Conservation (phyloP, 169 alveolate species). For the Theileria parva region DNA sequence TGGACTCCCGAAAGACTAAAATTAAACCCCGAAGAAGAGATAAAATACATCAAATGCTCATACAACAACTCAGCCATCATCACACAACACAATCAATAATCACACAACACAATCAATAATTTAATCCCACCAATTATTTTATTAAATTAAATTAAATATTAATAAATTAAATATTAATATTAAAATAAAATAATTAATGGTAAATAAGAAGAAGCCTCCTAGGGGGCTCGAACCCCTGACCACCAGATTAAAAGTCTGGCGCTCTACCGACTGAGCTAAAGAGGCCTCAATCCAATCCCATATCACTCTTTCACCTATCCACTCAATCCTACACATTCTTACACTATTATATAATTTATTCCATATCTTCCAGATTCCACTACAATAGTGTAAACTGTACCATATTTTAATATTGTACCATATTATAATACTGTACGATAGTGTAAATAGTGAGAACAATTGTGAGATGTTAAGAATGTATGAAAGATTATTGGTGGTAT, state of each 20-base stretch:
- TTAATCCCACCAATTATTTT: not conserved
- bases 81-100: too few species aligned
- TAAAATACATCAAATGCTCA: slow-evolving; percentile 44
- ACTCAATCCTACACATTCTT: too few species aligned
- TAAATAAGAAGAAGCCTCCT: slow-evolving; percentile 68
- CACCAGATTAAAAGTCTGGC: slow-evolving; percentile 99
- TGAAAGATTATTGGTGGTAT: slow-evolving; percentile 31
- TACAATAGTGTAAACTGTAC: too few species aligned
- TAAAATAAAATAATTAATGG: too few species aligned
- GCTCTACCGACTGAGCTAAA: slow-evolving; percentile 99
- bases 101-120: not conserved
- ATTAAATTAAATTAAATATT: too few species aligned
- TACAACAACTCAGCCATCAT: slow-evolving; percentile 61
- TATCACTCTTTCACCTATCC: too few species aligned
- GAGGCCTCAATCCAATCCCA: slow-evolving; percentile 62
- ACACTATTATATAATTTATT: too few species aligned
- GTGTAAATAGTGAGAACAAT: not conserved
- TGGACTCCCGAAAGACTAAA: slow-evolving; percentile 22
- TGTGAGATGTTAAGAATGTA: not conserved
- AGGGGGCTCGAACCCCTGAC: slow-evolving; percentile 99
- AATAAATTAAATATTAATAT: too few species aligned
- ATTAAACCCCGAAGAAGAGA: not conserved
- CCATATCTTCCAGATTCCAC: too few species aligned
- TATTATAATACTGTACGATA: too few species aligned
- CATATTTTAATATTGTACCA: too few species aligned